Evolutionary conservation across 1,284 basidiomycete genomes (phyloP), one percentile per base, ranked within the genome.

Genomic region (Pholiota adiposa): DNA sequence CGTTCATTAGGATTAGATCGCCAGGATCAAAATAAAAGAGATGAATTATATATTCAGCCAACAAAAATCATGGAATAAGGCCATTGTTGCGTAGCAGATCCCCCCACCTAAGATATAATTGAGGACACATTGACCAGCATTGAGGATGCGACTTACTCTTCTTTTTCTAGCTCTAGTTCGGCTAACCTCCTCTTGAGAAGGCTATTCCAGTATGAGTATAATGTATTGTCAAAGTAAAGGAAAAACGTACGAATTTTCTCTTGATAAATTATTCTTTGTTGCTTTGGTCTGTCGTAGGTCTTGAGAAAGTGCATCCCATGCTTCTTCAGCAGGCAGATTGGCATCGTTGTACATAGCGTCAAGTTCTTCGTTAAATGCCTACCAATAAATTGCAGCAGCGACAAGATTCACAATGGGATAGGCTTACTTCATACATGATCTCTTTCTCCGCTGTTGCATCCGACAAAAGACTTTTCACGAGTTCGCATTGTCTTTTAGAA

Each of bases 351-450:
- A 96, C 91, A 96, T 93, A 34, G 84, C 86, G 65, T 94, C 93
- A 36, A 97, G 81, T 71, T 96, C 94, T 66, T 94, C 92, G 70
- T 96, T 96, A 78, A 97, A 96, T 3, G 92, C 89, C 93, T 95
- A 62, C 29, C 29, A 31, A 31, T 31, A 31, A 36, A 59, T 48
- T 52, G 65, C 51, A 52, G 4, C 16, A 14, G 34, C 34, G 7
- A 3, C 2, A 19, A 27, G 7, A 14, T 49, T 34, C 23, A 27
- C 12, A 8, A 19, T 29, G 0, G 4, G 16, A 27, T n/a, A 38
- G 19, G 72, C 85, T 70, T 61, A 93, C 93, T 79, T 95, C 90
- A 69, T 94, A 96, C 81, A 96, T 88, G 69, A 93, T 90, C 67
- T 94, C 92, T 71, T 95, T 91, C 77, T 96, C 94, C 1, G 87